Percentiles rank a stretch among this genome's conserved stretches.
phyloP scores from a whole-genome alignment of 1,284 basidiomycete species.

The Rhodotorula glutinis region DNA sequence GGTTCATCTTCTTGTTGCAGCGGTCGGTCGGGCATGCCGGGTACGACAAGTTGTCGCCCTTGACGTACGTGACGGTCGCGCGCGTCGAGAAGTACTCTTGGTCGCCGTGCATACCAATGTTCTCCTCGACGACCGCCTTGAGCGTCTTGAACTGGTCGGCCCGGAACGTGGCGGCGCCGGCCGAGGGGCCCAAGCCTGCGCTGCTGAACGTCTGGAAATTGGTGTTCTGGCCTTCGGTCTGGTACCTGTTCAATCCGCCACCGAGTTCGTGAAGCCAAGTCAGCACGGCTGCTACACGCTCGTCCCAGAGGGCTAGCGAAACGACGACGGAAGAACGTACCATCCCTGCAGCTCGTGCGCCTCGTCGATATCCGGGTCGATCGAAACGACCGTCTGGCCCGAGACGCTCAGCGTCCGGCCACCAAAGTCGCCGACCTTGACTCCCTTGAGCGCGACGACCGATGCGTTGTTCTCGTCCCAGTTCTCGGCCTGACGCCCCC shows the following conservation, averaged over 20 bases:
- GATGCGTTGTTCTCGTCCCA: conserved; percentile 49
- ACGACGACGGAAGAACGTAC: too few relatives aligned
- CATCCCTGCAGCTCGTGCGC: conserved; percentile 85
- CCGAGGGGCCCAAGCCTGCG: conserved; percentile 49
- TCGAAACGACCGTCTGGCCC: conserved; percentile 65
- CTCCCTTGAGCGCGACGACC: conserved; percentile 89
- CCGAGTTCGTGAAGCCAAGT: not conserved
- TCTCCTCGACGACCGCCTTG: conserved; percentile 72
- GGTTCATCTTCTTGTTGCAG: conserved; percentile 89
- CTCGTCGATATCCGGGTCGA: conserved; percentile 86
- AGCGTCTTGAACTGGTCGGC: conserved; percentile 67
- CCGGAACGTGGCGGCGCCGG: conserved; percentile 16
- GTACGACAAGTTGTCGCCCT: conserved; percentile 79
- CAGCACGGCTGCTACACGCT: not conserved
- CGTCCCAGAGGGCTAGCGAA: too few relatives aligned
- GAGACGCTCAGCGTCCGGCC: conserved; percentile 78
- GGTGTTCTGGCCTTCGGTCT: conserved; percentile 61
- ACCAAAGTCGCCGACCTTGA: conserved; percentile 91
- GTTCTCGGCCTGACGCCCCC: conserved; percentile 92
- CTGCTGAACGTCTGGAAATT: conserved; percentile 70
- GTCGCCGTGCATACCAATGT: conserved; percentile 65
- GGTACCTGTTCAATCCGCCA: conserved; percentile 52
- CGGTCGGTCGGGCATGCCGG: conserved; percentile 77
- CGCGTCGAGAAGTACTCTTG: conserved; percentile 76
- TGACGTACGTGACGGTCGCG: conserved; percentile 87